Percentiles rank a stretch among this genome's conserved stretches.
These are phyloP conservation scores for Erucastrum elatum DNA, from an alignment of 345 rosid genomes.

Conservation along the genomic window DNA sequence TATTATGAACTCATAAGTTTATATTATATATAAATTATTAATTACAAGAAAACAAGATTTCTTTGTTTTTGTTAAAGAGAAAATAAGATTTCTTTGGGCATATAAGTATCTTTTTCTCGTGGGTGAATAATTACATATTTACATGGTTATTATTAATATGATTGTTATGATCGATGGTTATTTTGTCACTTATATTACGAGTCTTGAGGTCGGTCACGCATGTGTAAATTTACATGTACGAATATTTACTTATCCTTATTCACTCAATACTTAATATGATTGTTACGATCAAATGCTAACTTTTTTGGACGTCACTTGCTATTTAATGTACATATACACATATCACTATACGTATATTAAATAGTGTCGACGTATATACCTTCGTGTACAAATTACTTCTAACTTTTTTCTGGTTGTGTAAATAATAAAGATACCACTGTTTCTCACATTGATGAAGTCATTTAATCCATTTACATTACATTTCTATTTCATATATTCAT, in stretches of 20 bases:
- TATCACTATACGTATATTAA: not conserved
- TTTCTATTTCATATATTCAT: not conserved
- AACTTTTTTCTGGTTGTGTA: not conserved
- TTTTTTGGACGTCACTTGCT: conserved; percentile 16
- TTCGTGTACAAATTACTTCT: not conserved
- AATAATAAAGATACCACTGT: not conserved
- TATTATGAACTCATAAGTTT: not conserved
- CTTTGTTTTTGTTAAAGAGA: too few species aligned
- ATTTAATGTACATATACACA: not conserved
- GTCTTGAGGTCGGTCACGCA: conserved; percentile 36
- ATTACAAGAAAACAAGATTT: not conserved
- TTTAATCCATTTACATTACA: not conserved
- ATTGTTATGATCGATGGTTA: not conserved
- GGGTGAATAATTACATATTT: not conserved
- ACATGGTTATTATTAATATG: not conserved
- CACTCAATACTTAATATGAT: not conserved
- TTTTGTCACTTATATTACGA: conserved; percentile 17
- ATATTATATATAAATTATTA: not conserved
- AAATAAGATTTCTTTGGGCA: not conserved
- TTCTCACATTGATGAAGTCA: not conserved
- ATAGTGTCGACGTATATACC: not conserved
- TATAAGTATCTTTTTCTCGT: not conserved
- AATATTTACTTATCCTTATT: not conserved
- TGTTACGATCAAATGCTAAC: not conserved
- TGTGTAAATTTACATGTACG: conserved; percentile 8